Evolutionary conservation across 495 filamentous ascomycete genomes (phyloP).

Genomic region (Staphylotrichum longicolle): DNA sequence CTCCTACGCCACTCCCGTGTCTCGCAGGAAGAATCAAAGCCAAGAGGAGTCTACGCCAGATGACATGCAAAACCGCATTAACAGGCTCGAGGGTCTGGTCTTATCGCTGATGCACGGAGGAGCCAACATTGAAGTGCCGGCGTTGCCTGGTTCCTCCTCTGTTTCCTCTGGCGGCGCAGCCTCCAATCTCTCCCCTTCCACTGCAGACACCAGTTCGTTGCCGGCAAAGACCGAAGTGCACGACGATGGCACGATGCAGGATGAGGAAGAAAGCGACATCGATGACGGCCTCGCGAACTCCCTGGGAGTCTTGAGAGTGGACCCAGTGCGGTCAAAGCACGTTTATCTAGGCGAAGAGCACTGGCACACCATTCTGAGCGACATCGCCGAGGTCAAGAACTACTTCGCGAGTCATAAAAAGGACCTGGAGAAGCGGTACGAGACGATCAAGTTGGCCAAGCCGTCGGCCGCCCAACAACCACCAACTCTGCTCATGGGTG

Average conservation of each 20-base stretch:
- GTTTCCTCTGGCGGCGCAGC: conserved; percentile 61
- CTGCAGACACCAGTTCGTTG: conserved; percentile 62
- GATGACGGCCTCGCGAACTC: conserved; percentile 77
- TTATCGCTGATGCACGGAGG: conserved; percentile 95
- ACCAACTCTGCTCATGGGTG: conserved; percentile 73
- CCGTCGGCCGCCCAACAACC: conserved; percentile 56
- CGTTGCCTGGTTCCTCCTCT: conserved; percentile 30
- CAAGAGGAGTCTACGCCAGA: conserved; percentile 67
- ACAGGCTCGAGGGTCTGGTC: conserved; percentile 92
- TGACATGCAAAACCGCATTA: conserved; percentile 99
- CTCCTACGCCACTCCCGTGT: conserved; percentile 78
- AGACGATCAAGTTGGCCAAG: conserved; percentile 63
- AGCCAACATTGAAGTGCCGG: conserved; percentile 45
- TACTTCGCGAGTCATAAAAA: conserved; percentile 67
- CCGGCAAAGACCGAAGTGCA: conserved; percentile 52
- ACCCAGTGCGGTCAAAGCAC: conserved; percentile 72
- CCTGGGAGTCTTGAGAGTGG: conserved; percentile 84
- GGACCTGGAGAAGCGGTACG: conserved; percentile 55
- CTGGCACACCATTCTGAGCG: conserved; percentile 83
- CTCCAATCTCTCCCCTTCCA: conserved; percentile 62
- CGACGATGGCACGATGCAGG: conserved; percentile 52
- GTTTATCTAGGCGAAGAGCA: conserved; percentile 86
- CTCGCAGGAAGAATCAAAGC: conserved; percentile 72
- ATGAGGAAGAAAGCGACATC: conserved; percentile 69
- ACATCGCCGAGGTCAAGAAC: conserved; percentile 91